These are phyloP conservation scores for Eutypa lata DNA, from an alignment of 2,329 filamentous ascomycete genomes.

Conservation along the genomic window DNA sequence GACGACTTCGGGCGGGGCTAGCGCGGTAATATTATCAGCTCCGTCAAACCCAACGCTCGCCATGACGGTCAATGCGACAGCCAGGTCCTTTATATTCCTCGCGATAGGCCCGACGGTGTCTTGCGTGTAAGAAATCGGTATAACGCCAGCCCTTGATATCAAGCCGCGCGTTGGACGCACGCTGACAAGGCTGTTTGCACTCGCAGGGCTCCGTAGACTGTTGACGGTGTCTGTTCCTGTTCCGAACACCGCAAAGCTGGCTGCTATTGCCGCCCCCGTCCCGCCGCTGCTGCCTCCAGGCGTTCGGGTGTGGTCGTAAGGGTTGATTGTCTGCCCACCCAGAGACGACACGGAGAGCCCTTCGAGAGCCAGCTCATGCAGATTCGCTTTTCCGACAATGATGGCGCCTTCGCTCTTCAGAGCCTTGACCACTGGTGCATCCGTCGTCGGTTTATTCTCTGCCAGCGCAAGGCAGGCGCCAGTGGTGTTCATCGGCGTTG, in stretches of 20 bases:
- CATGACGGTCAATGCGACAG: constrained; percentile 50
- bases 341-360: constrained; percentile 60
- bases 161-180: constrained; percentile 54
- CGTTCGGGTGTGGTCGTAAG: constrained; percentile 58
- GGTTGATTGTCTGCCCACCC: constrained; percentile 63
- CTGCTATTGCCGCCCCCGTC: constrained; percentile 55
- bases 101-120: constrained; percentile 55
- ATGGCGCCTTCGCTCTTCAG: constrained; percentile 51
- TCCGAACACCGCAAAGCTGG: constrained; percentile 54
- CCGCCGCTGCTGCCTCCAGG: constrained; percentile 64
- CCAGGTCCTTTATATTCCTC: constrained; percentile 47
- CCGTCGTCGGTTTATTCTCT: constrained; percentile 39
- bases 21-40: constrained; percentile 49
- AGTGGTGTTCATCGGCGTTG: constrained; percentile 53
- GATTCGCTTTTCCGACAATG: constrained; percentile 57
- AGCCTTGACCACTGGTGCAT: constrained; percentile 48
- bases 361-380: constrained; percentile 63
- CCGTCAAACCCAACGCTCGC: constrained; percentile 47
- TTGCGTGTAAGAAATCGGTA: constrained; percentile 56
- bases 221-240: constrained; percentile 62
- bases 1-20: constrained; percentile 37
- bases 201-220: constrained; percentile 58
- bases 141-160: constrained; percentile 47
- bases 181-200: constrained; percentile 58
- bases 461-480: constrained; percentile 50